These are phyloP conservation scores for Pseudopithomyces chartarum DNA, from an alignment of 2,329 filamentous ascomycete species.

Conservation along the genomic window DNA sequence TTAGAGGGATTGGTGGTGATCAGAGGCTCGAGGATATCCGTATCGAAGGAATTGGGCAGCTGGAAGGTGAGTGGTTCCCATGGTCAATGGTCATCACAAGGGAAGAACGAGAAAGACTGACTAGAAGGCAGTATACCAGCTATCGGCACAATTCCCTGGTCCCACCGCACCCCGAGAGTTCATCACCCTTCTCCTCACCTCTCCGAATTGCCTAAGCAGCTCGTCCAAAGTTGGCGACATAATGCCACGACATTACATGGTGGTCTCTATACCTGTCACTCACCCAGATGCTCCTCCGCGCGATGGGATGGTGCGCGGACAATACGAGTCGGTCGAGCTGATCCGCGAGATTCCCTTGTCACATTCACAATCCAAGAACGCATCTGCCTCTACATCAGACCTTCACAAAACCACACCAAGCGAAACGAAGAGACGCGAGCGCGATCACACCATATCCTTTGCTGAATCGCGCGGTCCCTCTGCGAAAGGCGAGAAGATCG, in stretches of 20 bases:
- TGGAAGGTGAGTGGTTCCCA: slow-evolving; percentile 59
- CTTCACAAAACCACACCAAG: slow-evolving; percentile 20
- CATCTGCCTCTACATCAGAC: slow-evolving; percentile 34
- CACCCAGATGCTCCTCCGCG: slow-evolving; percentile 75
- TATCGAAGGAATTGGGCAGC: slow-evolving; percentile 63
- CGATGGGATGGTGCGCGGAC: slow-evolving; percentile 77
- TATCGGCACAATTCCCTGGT: slow-evolving; percentile 88
- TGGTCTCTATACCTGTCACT: slow-evolving; percentile 82
- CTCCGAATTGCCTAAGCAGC: slow-evolving; percentile 57
- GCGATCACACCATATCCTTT: slow-evolving; percentile 50
- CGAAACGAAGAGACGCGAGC: slow-evolving; percentile 20
- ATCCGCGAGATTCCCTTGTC: slow-evolving; percentile 75
- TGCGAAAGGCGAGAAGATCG: slow-evolving; percentile 43
- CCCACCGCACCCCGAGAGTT: slow-evolving; percentile 90
- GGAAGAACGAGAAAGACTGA: slow-evolving; percentile 6
- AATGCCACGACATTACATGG: slow-evolving; percentile 74
- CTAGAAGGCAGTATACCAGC: slow-evolving; percentile 68
- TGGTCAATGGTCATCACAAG: neutral
- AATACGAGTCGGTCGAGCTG: slow-evolving; percentile 90
- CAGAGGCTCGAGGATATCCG: slow-evolving; percentile 68
- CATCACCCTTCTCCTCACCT: slow-evolving; percentile 76
- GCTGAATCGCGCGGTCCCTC: slow-evolving; percentile 46
- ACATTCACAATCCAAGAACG: slow-evolving; percentile 49
- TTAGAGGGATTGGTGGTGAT: slow-evolving; percentile 86
- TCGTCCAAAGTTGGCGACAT: slow-evolving; percentile 48